Evolutionary conservation across 2,329 filamentous ascomycete species (phyloP).

Genomic region (Scedosporium dehoogii): DNA sequence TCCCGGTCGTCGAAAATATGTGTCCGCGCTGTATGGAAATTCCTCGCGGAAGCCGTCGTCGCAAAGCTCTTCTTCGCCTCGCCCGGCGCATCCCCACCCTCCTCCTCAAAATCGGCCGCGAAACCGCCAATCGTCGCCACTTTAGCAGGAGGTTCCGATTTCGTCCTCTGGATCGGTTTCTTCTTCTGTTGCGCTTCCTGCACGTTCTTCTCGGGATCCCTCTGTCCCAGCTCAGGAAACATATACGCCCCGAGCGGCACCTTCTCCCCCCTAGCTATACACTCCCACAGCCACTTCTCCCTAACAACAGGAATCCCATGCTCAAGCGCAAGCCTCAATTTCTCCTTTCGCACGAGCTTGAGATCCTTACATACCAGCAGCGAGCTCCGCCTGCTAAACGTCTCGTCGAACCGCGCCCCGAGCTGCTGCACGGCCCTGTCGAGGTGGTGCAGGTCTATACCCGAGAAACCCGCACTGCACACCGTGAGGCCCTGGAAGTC

Average conservation of each 20-base stretch:
- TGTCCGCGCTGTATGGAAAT: constrained; percentile 5
- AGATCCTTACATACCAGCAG: constrained; percentile 64
- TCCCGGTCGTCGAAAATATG: constrained; percentile 8
- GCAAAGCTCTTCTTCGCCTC: neutral
- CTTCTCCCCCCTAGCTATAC: constrained; percentile 48
- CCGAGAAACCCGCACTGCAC: constrained; percentile 72
- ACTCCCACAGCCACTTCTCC: constrained; percentile 77
- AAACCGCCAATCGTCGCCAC: constrained; percentile 11
- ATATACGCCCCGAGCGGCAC: constrained; percentile 35
- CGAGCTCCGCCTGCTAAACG: constrained; percentile 60
- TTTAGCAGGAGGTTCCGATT: constrained; percentile 8
- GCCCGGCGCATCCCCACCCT: neutral
- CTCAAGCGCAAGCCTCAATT: constrained; percentile 64
- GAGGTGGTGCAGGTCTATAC: constrained; percentile 77
- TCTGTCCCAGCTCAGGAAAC: constrained; percentile 32
- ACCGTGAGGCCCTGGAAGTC: constrained; percentile 63
- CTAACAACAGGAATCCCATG: constrained; percentile 75
- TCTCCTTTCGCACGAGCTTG: constrained; percentile 54
- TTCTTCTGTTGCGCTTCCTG: constrained; percentile 5
- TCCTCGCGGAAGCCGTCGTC: neutral
- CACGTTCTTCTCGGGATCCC: constrained; percentile 6
- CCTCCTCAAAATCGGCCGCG: neutral
- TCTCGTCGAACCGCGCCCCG: constrained; percentile 73
- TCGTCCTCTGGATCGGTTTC: neutral
- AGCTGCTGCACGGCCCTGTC: constrained; percentile 66